Evolutionary conservation across 139 green algal species (phyloP), one percentile per base, ranked within the genome.

Genomic region (Chlorella sp.): DNA sequence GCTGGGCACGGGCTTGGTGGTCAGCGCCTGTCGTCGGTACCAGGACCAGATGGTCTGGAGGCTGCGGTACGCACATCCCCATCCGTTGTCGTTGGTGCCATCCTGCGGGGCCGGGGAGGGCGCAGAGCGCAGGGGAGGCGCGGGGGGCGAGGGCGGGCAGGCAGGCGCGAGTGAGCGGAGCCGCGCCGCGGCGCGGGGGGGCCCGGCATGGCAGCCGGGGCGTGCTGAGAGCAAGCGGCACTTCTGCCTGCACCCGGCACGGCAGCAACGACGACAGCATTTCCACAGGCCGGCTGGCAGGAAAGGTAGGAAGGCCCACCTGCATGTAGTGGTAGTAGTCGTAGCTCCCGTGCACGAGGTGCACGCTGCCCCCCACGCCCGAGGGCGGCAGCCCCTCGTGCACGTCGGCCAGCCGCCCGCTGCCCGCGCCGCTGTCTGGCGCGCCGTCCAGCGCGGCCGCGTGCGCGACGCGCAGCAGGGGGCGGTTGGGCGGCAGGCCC

Each of bases 301-400:
- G n/a, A n/a, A n/a, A n/a, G n/a, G n/a, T n/a, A 33, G 83, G 48
- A 21, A 81, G 77, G 2, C 73, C 45, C 60, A 90, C 87, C 83
- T 97, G 93, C 91, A 95, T 95, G 90, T 98, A 98, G 81, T 98
- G 95, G 81, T 91, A 94, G 84, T 98, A 98, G 41, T 96, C 90
- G 64, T 98, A 98, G 25, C 65, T 75, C 40, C 95, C 95, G 35
- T 85, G 41, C 42, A 98, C 76, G 23, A 97, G 72, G 74, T 83
- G 84, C 70, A 86, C 19, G 17, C 58, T 81, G 50, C 89, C 92
- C 14, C 83, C 83, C 9, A 88, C 79, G 41, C 73, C 55, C 23
- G 80, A 82, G 25, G 80, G 27, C 0, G 63, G 3, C 31, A 97
- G 74, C 19, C 85, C 85, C 56, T 83, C 53, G 70, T 97, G 90